Conservation (phyloP, 2,329 filamentous ascomycete species). For the Aspergillus japonicus region DNA sequence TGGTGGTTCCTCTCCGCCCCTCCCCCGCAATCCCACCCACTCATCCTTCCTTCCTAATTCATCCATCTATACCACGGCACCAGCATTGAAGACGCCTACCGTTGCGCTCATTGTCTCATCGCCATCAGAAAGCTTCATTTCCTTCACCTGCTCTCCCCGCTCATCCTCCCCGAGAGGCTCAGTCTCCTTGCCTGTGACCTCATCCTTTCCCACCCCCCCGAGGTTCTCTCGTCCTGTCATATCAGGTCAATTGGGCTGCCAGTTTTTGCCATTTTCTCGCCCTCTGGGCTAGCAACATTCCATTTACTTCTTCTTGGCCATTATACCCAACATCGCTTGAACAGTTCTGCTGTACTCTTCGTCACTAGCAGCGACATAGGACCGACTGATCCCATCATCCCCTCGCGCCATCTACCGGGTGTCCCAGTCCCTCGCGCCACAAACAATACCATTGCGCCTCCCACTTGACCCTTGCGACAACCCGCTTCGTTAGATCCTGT, state of each 20-base stretch:
- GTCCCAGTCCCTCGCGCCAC: background rate
- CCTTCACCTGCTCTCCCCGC: background rate
- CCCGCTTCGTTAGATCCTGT: background rate
- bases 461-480: constrained; percentile 10
- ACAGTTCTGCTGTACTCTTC: constrained; percentile 12
- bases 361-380: constrained; percentile 11
- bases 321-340: constrained; percentile 6
- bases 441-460: constrained; percentile 6
- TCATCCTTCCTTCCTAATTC: background rate
- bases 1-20: background rate
- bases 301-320: constrained; percentile 13
- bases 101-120: background rate
- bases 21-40: background rate
- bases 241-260: constrained; percentile 7
- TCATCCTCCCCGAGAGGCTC: background rate
- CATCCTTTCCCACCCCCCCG: background rate
- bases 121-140: background rate
- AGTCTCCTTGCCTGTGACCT: background rate
- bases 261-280: constrained; percentile 3
- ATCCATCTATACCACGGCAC: background rate
- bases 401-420: background rate
- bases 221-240: constrained; percentile 10
- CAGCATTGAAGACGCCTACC: background rate
- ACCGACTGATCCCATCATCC: background rate
- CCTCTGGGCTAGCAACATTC: constrained; percentile 12